Conservation (phyloP, 805 yeast genomes). For the Kregervanrija delftensis region DNA sequence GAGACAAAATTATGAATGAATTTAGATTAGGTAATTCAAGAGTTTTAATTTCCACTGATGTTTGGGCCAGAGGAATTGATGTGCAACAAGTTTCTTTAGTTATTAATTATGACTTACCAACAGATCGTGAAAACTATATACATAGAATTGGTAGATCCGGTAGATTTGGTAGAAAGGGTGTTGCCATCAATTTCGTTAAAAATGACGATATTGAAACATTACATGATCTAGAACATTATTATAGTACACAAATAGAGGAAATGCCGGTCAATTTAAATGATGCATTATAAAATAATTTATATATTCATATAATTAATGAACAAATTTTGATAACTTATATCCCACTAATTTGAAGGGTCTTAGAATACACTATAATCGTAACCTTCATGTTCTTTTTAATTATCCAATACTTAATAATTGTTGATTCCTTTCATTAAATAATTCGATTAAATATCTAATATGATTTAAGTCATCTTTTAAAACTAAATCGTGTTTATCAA, state of each 20-base stretch:
- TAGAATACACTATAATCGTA: neutral
- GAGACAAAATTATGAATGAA: slow-evolving; percentile 93
- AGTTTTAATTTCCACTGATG: slow-evolving; percentile 87
- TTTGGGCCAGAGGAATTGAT: slow-evolving; percentile 97
- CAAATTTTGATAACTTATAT: neutral
- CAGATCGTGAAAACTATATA: slow-evolving; percentile 86
- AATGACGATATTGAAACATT: slow-evolving; percentile 65
- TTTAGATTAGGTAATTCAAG: slow-evolving; percentile 92
- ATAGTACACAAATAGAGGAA: slow-evolving; percentile 84
- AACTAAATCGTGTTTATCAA: slow-evolving; percentile 10
- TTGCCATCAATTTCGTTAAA: slow-evolving; percentile 91
- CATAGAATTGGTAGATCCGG: slow-evolving; percentile 99
- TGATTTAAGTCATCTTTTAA: slow-evolving; percentile 14
- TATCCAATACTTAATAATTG: slow-evolving; percentile 8
- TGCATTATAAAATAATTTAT: too few relatives aligned
- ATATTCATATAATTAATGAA: too few relatives aligned
- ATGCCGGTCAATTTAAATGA: slow-evolving; percentile 56
- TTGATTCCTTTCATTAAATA: slow-evolving; percentile 18
- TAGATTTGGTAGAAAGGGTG: slow-evolving; percentile 98
- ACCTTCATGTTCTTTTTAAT: neutral
- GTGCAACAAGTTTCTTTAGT: slow-evolving; percentile 96
- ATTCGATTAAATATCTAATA: slow-evolving; percentile 14
- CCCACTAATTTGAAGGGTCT: neutral
- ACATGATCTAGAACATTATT: slow-evolving; percentile 84
- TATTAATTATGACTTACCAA: slow-evolving; percentile 88